Evolutionary conservation across 129 eudicot species (phyloP).

Genomic region (Escallonia rubra): DNA sequence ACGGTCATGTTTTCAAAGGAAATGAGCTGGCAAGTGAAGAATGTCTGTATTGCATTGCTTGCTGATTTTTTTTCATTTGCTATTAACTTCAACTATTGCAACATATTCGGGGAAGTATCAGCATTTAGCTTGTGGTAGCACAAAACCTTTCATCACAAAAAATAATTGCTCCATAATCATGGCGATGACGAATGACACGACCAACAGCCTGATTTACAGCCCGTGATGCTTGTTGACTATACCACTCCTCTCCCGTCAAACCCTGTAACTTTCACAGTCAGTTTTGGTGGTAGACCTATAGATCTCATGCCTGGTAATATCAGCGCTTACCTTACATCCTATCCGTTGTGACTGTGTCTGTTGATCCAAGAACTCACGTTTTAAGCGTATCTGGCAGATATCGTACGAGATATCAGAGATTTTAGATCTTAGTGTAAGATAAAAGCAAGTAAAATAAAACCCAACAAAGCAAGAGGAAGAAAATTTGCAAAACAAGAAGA

Average conservation of each 20-base stretch:
- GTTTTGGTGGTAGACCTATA: conserved; percentile 5
- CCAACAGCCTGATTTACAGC: conserved; percentile 99
- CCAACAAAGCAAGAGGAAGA: not conserved
- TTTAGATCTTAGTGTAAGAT: not conserved
- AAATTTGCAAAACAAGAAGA: not conserved
- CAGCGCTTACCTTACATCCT: conserved; percentile 53
- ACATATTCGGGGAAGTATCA: not conserved
- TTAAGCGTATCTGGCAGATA: conserved; percentile 66
- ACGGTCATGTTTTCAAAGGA: not conserved
- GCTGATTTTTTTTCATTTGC: not conserved
- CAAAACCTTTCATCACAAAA: conserved; percentile 94
- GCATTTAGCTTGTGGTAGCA: not conserved
- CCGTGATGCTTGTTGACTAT: conserved; percentile 89
- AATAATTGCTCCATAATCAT: conserved; percentile 95
- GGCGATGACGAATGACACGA: conserved; percentile 93
- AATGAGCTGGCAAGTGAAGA: conserved; percentile 3
- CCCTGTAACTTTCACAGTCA: conserved; percentile 32
- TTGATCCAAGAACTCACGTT: conserved; percentile 91
- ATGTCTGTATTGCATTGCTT: not conserved
- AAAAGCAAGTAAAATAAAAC: not conserved
- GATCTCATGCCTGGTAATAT: not conserved
- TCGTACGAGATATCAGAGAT: conserved; percentile 4
- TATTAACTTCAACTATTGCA: not conserved
- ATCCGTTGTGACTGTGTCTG: conserved; percentile 33
- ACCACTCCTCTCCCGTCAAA: conserved; percentile 95